Base-by-base conservation (phyloP, 2,329 filamentous ascomycete genomes). In the Aspergillus brasiliensis region DNA sequence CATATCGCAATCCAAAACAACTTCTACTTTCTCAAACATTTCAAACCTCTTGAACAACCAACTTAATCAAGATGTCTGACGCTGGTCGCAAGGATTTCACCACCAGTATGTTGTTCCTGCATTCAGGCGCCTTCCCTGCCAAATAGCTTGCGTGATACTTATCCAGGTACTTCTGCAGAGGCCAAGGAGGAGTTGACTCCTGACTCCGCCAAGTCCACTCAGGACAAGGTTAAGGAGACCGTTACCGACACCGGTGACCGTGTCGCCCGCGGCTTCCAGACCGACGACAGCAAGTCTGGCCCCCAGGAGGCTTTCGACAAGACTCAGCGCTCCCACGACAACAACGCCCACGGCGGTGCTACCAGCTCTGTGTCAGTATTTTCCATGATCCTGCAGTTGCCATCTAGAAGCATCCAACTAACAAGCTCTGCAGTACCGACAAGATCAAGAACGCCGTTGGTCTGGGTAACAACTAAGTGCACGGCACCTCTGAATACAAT, bases 201-300 rank as follows among this genome's bases (percentile, higher is more conserved):
- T 60, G 81, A 88, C 74, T 80, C 80, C 71, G 75, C 81, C 76
- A 88, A 88, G 80, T 87, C 85, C 63, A 86, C 84, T 68, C 76
- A 81, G 69, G 77, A 86, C 65, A 85, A 87, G 80, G 65, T 82
- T 64, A 83, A 82, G 73, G 85, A 88, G 75, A 72, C 75, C 57
- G 52, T 83, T 71, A 87, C 84, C 63, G 83, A 84, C 67, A 79
- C 80, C 59, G 75, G 71, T 58, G 86, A 88, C 78, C 85, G 84
- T 69, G 54, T 82, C 63, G 74, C 79, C 67, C 83, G 83, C 64
- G 81, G 82, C 60, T 31, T 73, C 47, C 78, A 83, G 71, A 71
- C 82, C 70, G 85, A 88, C 67, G 71, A 76, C 38, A 73, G 77
- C 71, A 88, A 88, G 81, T 82, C 82, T 55, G 75, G 74, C 63